Evolutionary conservation across 108 stramenopile species (phyloP).

Genomic region (Pseudonitzschia pungens): DNA sequence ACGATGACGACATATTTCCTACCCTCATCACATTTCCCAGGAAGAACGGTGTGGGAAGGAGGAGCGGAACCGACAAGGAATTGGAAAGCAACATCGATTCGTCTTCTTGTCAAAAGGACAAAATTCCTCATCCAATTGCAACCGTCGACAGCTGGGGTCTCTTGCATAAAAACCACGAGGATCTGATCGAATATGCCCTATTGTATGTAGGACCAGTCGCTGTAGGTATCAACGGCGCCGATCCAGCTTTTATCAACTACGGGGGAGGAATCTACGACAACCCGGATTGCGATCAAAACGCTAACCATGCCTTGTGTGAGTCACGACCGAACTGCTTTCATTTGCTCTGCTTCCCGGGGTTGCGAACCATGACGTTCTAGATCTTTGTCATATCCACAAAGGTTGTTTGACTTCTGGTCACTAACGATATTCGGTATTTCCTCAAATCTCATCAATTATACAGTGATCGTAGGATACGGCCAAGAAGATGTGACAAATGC

Average conservation of each 20-base stretch:
- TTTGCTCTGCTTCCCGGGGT: not conserved
- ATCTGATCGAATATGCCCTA: slow-evolving; percentile 66
- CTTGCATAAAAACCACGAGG: slow-evolving; percentile 60
- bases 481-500: slow-evolving; percentile 4
- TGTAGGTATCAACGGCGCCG: slow-evolving; percentile 70
- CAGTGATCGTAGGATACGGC: slow-evolving; percentile 26
- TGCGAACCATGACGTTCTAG: not conserved
- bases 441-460: not conserved
- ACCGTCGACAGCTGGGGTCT: slow-evolving; percentile 76
- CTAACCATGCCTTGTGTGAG: slow-evolving; percentile 70
- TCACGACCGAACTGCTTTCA: not conserved
- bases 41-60: not conserved
- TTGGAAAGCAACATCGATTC: not conserved
- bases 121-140: slow-evolving; percentile 53
- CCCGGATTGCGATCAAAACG: slow-evolving; percentile 42
- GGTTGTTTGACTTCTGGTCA: slow-evolving; percentile 45
- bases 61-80: not conserved
- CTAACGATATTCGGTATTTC: slow-evolving; percentile 9
- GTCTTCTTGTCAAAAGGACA: slow-evolving; percentile 5
- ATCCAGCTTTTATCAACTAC: slow-evolving; percentile 62
- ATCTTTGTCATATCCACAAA: not conserved
- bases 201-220: slow-evolving; percentile 77
- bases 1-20: not conserved
- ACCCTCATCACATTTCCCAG: not conserved
- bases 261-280: slow-evolving; percentile 60